Evolutionary conservation across 305 asterid species (phyloP).

Genomic region (Fraxinus angustifolia): DNA sequence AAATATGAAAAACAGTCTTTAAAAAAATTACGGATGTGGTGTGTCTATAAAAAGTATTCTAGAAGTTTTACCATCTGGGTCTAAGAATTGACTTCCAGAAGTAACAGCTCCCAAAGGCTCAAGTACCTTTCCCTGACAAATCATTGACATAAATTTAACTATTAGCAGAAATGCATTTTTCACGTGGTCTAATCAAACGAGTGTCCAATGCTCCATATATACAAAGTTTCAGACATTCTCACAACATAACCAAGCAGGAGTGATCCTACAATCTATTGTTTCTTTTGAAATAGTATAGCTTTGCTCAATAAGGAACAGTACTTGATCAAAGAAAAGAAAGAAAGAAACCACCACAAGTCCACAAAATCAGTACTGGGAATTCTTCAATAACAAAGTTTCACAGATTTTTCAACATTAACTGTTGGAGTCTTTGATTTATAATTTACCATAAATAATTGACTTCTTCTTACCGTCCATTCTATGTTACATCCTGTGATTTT

Average conservation of each 20-base stretch:
- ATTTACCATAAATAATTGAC: not conserved
- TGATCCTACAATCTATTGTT: not conserved
- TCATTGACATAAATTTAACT: conserved; percentile 21
- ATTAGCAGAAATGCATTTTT: conserved; percentile 18
- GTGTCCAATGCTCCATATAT: not conserved
- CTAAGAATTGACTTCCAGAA: conserved; percentile 94
- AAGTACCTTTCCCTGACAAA: conserved; percentile 83
- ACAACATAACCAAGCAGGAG: not conserved
- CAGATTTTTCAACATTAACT: not conserved
- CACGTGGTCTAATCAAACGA: not conserved
- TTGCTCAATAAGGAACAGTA: not conserved
- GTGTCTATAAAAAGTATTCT: conserved; percentile 9
- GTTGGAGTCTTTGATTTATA: not conserved
- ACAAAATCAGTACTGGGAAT: not conserved
- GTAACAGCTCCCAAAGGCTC: conserved; percentile 94
- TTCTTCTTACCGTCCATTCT: not conserved
- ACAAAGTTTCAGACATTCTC: not conserved
- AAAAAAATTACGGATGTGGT: not conserved
- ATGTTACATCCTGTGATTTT: not conserved
- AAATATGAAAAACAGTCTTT: conserved; percentile 3
- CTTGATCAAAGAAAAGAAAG: not conserved
- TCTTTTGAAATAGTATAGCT: not conserved
- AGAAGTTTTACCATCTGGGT: conserved; percentile 78
- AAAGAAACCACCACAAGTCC: not conserved
- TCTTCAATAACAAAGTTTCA: not conserved